These are phyloP conservation scores for Dionaea muscipula DNA, from an alignment of 179 eudicot species.

Conservation along the genomic window DNA sequence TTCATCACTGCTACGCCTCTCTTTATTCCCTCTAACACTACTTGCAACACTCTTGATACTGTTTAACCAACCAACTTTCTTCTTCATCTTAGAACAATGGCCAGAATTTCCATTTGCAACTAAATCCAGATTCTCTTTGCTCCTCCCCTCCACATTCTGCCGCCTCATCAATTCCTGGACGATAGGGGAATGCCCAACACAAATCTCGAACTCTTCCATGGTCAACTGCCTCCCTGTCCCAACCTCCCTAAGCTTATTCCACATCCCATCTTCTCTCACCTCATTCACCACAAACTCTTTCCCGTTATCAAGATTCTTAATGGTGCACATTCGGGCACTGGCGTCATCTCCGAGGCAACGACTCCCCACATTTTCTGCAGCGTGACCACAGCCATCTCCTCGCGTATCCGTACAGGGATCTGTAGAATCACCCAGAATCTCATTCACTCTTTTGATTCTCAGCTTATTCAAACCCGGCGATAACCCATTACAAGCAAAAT, in stretches of 20 bases:
- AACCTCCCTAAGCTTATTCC: slow-evolving; percentile 74
- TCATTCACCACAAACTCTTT: slow-evolving; percentile 88
- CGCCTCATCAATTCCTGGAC: slow-evolving; percentile 90
- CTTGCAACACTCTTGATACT: slow-evolving; percentile 66
- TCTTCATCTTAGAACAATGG: slow-evolving; percentile 48
- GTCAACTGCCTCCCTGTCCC: slow-evolving; percentile 83
- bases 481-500: slow-evolving; percentile 10
- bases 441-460: slow-evolving; percentile 25
- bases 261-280: slow-evolving; percentile 66
- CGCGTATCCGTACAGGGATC: slow-evolving; percentile 8
- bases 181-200: slow-evolving; percentile 80
- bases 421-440: slow-evolving; percentile 18
- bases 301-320: slow-evolving; percentile 78
- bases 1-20: slow-evolving; percentile 67
- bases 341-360: slow-evolving; percentile 15
- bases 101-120: slow-evolving; percentile 28
- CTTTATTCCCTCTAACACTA: slow-evolving; percentile 49
- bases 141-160: slow-evolving; percentile 60
- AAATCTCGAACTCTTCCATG: slow-evolving; percentile 78
- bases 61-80: slow-evolving; percentile 69
- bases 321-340: slow-evolving; percentile 37
- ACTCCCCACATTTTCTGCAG: slow-evolving; percentile 3
- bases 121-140: slow-evolving; percentile 22
- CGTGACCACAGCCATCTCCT: slow-evolving; percentile 7
- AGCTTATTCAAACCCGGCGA: slow-evolving; percentile 30